Conservation (phyloP, 345 rosid genomes). For the Conringia planisiliqua region DNA sequence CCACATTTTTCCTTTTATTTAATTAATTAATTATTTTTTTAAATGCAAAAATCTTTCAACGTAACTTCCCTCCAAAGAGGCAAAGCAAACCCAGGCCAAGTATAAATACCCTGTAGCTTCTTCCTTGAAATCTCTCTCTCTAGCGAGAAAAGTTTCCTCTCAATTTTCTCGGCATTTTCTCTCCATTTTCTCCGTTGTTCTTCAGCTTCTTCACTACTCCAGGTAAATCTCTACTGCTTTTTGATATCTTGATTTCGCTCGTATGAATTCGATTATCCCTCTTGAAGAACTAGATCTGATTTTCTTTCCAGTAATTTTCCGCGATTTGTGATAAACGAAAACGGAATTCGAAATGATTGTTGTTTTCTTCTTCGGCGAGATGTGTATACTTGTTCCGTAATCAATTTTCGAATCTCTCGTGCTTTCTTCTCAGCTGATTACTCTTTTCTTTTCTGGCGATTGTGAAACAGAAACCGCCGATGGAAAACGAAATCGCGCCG, state of each 20-base stretch:
- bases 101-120: slow-evolving; percentile 27
- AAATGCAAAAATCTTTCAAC: neutral
- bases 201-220: neutral
- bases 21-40: neutral
- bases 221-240: slow-evolving; percentile 2
- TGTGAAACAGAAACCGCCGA: slow-evolving; percentile 13
- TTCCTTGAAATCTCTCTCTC: neutral
- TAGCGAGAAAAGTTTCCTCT: neutral
- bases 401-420: neutral
- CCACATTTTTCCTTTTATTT: neutral
- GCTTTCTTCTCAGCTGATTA: neutral
- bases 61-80: slow-evolving; percentile 31
- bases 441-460: neutral
- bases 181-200: slow-evolving; percentile 7
- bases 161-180: slow-evolving; percentile 13
- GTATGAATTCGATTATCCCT: neutral
- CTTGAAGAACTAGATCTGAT: slow-evolving; percentile 8
- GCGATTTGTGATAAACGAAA: neutral
- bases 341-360: neutral
- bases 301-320: neutral
- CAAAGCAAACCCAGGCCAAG: neutral
- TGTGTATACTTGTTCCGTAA: neutral
- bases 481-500: slow-evolving; percentile 42
- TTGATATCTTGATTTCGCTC: neutral
- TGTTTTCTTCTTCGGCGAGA: neutral